Base-by-base conservation (phyloP, 176 grass and related monocot genomes). In the Alopecurus myosuroides region DNA sequence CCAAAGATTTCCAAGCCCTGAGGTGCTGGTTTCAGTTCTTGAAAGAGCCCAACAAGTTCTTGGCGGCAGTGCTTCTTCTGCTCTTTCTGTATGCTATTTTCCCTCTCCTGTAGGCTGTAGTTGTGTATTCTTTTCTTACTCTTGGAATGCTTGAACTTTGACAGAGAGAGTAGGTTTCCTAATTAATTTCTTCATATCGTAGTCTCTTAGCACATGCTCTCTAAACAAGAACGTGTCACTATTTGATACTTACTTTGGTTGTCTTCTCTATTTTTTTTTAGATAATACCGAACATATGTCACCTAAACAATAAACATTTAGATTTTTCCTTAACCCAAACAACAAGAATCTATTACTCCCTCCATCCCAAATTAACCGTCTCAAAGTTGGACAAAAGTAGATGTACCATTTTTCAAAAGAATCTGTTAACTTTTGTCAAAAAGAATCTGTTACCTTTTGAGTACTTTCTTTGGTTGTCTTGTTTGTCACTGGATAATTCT, bases 51-150 rank as follows among this genome's bases (percentile, higher is more conserved):
- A 89, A 81, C 89, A 89, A 81, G 89, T 98, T 77, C 91, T 98
- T 81, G 82, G 87, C 33, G 84, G 85, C 86, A 92, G 77, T 57
- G 86, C 94, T 77, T 56, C 89, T 45, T 85, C 89, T 23, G 63
- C 93, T 19, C 89, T 98, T 88, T 93, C 91, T 83, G 96, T 98
- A 98, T 85, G 95, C 83, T 51, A 82, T 8, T 85, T 66, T 66
- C 55, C 66, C 39, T 62, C 29, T 28, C 65, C 67, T 84, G 4
- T 84, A 31, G 22, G 58, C 67, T 84, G 4, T 84, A 31, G 22
- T 78, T 81, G 22, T 83, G 31, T 83, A 60, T 62, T 81, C 20
- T 79, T 41, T 30, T 68, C 61, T 70, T 74, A 42, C 8, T 14
- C 49, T 84, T 48, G 22, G n/a, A 77, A 56, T 81, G 35, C 17